phyloP scores from a whole-genome alignment of 208 protist genomes.

The Angomonas ambiguus region DNA sequence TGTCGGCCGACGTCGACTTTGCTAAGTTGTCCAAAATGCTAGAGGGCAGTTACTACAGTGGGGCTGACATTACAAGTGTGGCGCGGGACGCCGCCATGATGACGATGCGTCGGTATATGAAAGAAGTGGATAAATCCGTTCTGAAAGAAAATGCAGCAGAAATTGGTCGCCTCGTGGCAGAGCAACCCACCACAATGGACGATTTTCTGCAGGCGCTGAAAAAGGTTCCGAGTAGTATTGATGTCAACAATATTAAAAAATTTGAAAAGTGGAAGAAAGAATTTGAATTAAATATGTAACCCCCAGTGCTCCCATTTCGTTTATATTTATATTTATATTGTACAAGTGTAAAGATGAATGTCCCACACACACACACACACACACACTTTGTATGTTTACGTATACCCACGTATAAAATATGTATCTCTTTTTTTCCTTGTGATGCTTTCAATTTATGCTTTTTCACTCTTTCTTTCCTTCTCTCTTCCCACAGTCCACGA shows the following conservation, averaged over 20 bases:
- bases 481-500: background rate
- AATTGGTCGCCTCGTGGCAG: conserved; percentile 71
- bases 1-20: conserved; percentile 77
- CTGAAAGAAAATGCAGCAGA: conserved; percentile 72
- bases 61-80: conserved; percentile 89
- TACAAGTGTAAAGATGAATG: conserved; percentile 1
- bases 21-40: conserved; percentile 62
- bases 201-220: conserved; percentile 79
- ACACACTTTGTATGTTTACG: background rate
- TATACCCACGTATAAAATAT: background rate
- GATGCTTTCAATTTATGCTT: background rate
- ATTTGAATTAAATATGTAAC: conserved; percentile 72
- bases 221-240: conserved; percentile 86
- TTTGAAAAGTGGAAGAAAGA: conserved; percentile 89
- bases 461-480: background rate
- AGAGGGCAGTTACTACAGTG: conserved; percentile 85
- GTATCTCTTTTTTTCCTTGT: conserved; percentile 10
- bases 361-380: background rate
- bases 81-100: conserved; percentile 92
- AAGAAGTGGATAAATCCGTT: conserved; percentile 64
- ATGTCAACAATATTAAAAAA: conserved; percentile 74
- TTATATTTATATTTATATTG: conserved; percentile 5
- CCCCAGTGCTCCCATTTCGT: background rate
- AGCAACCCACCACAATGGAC: conserved; percentile 79
- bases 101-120: conserved; percentile 88